Evolutionary conservation across 2,329 filamentous ascomycete genomes (phyloP).

Genomic region (Fusarium stilboides): DNA sequence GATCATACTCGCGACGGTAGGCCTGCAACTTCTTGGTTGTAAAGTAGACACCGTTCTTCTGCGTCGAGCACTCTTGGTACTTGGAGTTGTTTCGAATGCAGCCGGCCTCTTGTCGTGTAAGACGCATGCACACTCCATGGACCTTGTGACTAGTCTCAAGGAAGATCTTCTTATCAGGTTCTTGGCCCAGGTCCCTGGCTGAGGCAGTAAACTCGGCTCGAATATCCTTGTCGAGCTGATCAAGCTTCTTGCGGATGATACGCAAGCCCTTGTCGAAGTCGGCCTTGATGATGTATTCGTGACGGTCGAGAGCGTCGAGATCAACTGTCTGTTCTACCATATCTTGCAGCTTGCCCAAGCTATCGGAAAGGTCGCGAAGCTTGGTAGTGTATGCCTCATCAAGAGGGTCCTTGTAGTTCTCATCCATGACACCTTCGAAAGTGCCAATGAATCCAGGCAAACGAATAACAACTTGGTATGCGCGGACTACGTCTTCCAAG

Average conservation of each 20-base stretch:
- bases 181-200: slow-evolving; percentile 86
- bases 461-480: slow-evolving; percentile 94
- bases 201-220: slow-evolving; percentile 83
- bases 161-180: slow-evolving; percentile 98
- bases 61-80: slow-evolving; percentile 96
- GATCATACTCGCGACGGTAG: slow-evolving; percentile 91
- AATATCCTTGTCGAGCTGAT: slow-evolving; percentile 87
- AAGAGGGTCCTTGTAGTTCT: slow-evolving; percentile 88
- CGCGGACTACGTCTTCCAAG: slow-evolving; percentile 93
- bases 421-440: slow-evolving; percentile 94
- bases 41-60: slow-evolving; percentile 99
- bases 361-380: slow-evolving; percentile 81
- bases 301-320: slow-evolving; percentile 92
- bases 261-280: slow-evolving; percentile 94
- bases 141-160: slow-evolving; percentile 91
- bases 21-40: slow-evolving; percentile 87
- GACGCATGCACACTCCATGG: slow-evolving; percentile 95
- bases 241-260: slow-evolving; percentile 91
- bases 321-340: slow-evolving; percentile 99
- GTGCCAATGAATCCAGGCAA: slow-evolving; percentile 91
- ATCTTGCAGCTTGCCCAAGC: slow-evolving; percentile 88
- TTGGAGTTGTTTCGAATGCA: slow-evolving; percentile 92
- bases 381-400: slow-evolving; percentile 91
- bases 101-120: slow-evolving; percentile 91
- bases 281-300: slow-evolving; percentile 99